Base-by-base conservation (phyloP, 306 rosid species). In the Cajanus cajan region DNA sequence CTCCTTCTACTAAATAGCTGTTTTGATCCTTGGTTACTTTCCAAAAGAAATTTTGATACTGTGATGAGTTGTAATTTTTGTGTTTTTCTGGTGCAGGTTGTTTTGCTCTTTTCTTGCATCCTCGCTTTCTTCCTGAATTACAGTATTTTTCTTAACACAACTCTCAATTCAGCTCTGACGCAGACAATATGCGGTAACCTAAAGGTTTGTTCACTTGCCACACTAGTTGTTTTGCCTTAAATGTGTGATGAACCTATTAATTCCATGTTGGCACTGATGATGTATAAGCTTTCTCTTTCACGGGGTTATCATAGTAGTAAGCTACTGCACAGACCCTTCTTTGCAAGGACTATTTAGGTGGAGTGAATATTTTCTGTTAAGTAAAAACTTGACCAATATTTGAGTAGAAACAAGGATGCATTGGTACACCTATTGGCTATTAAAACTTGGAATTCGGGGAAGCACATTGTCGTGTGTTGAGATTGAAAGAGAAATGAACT, bases 61-160 rank as follows among this genome's bases (percentile, higher is more conserved):
- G 67, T 57, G 39, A n/a, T 36, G 12, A 64, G 55, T 48, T 65
- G 11, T 59, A 70, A 58, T 33, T 58, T 54, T 51, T 21, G 22
- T 59, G 14, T 64, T 61, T 68, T 24, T 67, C 8, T 28, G 64
- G 37, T 61, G 65, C 94, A 93, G 96, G 89, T 71, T 58, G 89
- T 90, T 84, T 72, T 93, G 86, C 84, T 93, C 36, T 88, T 88
- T 77, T 93, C 96, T 40, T 93, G 97, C 78, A 64, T 76, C 55
- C 78, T 93, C 37, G 97, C 97, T 44, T 93, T 90, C 90, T 88
- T 93, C 89, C 84, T 93, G 89, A 93, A 93, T 74, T 93, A 89
- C 84, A 80, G 94, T 82, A 86, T 93, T 83, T 93, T 93, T 67
- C 90, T 93, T 33, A 93, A 93, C 80, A 93, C 97, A 36, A 93